Conservation (phyloP, 2,329 filamentous ascomycete species). For the Cercospora zeina region DNA sequence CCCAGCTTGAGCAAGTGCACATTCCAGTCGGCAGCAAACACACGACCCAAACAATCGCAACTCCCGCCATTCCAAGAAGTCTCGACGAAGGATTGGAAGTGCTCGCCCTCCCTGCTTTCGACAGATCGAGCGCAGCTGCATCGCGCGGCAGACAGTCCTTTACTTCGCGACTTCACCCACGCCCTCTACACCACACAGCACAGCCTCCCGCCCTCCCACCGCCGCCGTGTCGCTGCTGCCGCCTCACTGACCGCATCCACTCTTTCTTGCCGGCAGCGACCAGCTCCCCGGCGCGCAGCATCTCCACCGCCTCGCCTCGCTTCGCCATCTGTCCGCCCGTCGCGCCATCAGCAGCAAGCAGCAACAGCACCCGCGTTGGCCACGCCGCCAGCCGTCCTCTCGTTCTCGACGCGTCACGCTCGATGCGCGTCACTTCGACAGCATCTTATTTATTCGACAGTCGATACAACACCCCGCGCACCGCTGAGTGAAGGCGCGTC, state of each 20-base stretch:
- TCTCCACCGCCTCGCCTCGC: neutral
- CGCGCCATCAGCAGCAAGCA: conserved; percentile 10
- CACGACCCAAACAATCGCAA: conserved; percentile 8
- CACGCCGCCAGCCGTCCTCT: conserved; percentile 27
- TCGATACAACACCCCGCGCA: conserved; percentile 14
- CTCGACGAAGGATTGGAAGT: conserved; percentile 3
- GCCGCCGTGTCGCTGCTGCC: neutral
- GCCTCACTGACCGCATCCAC: conserved; percentile 9
- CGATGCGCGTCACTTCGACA: conserved; percentile 18
- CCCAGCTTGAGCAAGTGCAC: conserved; percentile 3
- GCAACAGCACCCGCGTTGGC: conserved; percentile 15
- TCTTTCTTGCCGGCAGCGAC: conserved; percentile 11
- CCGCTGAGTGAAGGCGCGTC: conserved; percentile 7
- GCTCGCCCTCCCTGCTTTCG: neutral
- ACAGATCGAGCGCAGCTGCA: neutral
- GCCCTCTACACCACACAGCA: neutral
- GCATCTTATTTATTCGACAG: conserved; percentile 30
- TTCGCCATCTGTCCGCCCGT: neutral
- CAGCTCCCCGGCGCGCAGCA: neutral
- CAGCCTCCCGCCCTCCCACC: neutral
- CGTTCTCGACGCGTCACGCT: conserved; percentile 21
- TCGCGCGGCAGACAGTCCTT: neutral
- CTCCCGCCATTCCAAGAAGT: conserved; percentile 12
- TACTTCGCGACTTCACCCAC: conserved; percentile 1
- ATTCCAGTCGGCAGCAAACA: conserved; percentile 7